phyloP scores from a whole-genome alignment of 352 stramenopile species.

The Phytophthora chlamydospora region DNA sequence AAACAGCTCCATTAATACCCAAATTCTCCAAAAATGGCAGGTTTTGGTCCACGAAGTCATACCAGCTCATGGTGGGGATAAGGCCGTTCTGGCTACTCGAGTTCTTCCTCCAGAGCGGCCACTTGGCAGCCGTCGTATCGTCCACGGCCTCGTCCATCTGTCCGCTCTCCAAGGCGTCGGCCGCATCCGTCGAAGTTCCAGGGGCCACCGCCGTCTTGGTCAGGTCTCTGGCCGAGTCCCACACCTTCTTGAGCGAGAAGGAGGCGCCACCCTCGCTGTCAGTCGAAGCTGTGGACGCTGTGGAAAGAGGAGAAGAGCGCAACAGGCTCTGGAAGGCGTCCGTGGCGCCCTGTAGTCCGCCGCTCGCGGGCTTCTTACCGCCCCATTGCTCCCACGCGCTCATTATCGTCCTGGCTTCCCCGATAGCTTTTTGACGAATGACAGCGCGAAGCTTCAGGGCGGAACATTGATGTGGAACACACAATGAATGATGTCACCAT shows the following conservation, averaged over 20 bases:
- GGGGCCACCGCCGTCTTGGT: slow-evolving; percentile 42
- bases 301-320: slow-evolving; percentile 53
- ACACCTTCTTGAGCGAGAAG: slow-evolving; percentile 66
- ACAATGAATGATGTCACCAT: not conserved
- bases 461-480: slow-evolving; percentile 8
- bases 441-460: slow-evolving; percentile 10
- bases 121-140: slow-evolving; percentile 33
- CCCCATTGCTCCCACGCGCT: slow-evolving; percentile 82
- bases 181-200: slow-evolving; percentile 22
- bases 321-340: slow-evolving; percentile 63
- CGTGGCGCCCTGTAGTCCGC: slow-evolving; percentile 40
- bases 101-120: slow-evolving; percentile 53
- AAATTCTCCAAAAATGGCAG: not conserved
- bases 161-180: slow-evolving; percentile 58
- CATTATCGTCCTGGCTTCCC: slow-evolving; percentile 11
- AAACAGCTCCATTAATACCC: slow-evolving; percentile 2
- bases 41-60: not conserved
- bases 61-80: slow-evolving; percentile 69
- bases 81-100: slow-evolving; percentile 38
- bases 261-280: slow-evolving; percentile 24
- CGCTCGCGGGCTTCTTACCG: slow-evolving; percentile 53
- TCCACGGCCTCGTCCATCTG: slow-evolving; percentile 29
- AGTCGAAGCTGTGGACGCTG: slow-evolving; percentile 41
- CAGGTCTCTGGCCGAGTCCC: slow-evolving; percentile 64
- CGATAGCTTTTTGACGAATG: slow-evolving; percentile 8